Percentiles rank a stretch among this genome's conserved stretches.
Conservation (phyloP, 768 basidiomycete genomes). For the Pleurotus platypus region DNA sequence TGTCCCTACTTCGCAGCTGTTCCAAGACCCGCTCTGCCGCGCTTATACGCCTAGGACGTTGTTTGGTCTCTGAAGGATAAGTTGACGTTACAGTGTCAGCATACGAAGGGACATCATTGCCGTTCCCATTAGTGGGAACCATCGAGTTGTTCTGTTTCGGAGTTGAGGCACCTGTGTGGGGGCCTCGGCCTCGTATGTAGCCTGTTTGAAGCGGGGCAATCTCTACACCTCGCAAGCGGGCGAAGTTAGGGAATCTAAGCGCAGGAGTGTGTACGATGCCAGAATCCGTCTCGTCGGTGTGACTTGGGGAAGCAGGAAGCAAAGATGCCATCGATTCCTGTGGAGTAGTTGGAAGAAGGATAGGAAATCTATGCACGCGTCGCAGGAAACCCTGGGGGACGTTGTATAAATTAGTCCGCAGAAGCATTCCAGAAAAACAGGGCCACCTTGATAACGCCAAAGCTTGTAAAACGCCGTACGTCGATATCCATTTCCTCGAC, state of each 20-base stretch:
- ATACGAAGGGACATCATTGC: not conserved
- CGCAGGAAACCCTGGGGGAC: constrained; percentile 76
- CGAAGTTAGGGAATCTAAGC: constrained; percentile 1
- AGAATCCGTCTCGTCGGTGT: not conserved
- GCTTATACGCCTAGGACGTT: constrained; percentile 49
- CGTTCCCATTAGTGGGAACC: not conserved
- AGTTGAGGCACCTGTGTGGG: not conserved
- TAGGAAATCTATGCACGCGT: constrained; percentile 90
- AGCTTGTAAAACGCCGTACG: constrained; percentile 90
- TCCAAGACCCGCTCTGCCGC: constrained; percentile 70
- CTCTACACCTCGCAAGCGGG: not conserved
- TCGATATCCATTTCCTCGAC: constrained; percentile 79
- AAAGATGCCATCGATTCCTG: constrained; percentile 20
- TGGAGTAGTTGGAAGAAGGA: constrained; percentile 45
- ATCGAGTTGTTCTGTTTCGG: not conserved
- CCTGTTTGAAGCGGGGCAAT: not conserved
- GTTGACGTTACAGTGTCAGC: constrained; percentile 12
- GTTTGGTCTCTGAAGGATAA: constrained; percentile 22
- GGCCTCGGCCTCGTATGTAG: not conserved
- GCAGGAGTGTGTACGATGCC: not conserved
- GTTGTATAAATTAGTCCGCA: not conserved
- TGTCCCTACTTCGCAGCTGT: constrained; percentile 54
- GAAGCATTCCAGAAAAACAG: not conserved
- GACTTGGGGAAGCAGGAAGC: constrained; percentile 3
- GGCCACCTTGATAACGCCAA: constrained; percentile 92